Base-by-base conservation (phyloP, 768 basidiomycete species). In the Russula lepida region DNA sequence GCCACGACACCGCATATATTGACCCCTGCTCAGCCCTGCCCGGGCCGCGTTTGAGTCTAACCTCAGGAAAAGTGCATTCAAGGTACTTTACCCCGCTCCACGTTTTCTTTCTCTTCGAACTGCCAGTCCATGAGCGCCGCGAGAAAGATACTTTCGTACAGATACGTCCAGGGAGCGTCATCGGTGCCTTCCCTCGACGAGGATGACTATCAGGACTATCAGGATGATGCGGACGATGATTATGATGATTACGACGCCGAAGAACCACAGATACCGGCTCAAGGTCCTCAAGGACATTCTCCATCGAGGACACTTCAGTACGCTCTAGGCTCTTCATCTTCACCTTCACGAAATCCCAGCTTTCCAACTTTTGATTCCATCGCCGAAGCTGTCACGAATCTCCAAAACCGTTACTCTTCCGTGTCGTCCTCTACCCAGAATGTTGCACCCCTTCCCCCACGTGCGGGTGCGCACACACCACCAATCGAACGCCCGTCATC, bases 291-390 rank as follows among this genome's bases (percentile, higher is more conserved):
- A n/a, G 44, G 51, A 11, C 49, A 52, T 25, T 63, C 60, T 27
- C 61, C 55, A 27, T 62, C 61, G 5, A 62, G 53, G 30, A 58
- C 61, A 1, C 51, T 62, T 8, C 61, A 62, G 32, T 62, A 58
- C 15, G 61, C 61, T 28, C 32, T 62, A 23, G 52, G 17, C 27
- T 62, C 60, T n/a, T 57, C 61, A 7, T 58, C 61, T 39, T 62
- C 57, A 39, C 30, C 12, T n/a, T 28, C 49, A 6, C 49, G 15
- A 11, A 21, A 13, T 28, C 56, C 63, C 19, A 47, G n/a, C 17
- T 12, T 62, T 35, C 53, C 65, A 15, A 57, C 64, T 33, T 60
- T 66, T 32, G 54, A 61, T 52, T 54, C 55, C 12, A 66, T 66
- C 52, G 27, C 58, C 33, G 54, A 60, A 3, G 65, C 65, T 9